These are phyloP conservation scores for Lactarius indigo DNA, from an alignment of 768 basidiomycete genomes.

Conservation along the genomic window DNA sequence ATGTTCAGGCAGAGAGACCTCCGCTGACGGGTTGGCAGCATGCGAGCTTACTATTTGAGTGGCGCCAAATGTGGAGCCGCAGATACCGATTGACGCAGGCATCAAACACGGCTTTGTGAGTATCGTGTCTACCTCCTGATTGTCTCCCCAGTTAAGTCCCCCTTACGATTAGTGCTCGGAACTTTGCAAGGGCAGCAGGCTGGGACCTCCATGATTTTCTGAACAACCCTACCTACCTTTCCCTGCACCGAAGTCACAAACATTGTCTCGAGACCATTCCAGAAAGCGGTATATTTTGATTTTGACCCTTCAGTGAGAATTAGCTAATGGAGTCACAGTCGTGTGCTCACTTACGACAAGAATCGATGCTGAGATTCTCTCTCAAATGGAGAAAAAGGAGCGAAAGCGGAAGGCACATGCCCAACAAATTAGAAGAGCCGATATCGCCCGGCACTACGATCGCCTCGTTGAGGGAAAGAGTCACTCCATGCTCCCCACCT, in stretches of 20 bases:
- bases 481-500: constrained; percentile 39
- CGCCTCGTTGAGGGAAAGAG: constrained; percentile 39
- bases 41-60: neutral
- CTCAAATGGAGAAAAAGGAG: constrained; percentile 28
- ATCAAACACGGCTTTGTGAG: constrained; percentile 14
- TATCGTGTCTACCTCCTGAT: neutral
- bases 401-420: constrained; percentile 32
- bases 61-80: constrained; percentile 3
- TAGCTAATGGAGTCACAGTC: constrained; percentile 30
- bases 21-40: constrained; percentile 3
- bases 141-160: neutral
- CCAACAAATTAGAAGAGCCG: constrained; percentile 32
- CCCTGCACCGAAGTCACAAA: constrained; percentile 8
- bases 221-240: constrained; percentile 3
- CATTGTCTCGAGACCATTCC: constrained; percentile 10
- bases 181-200: constrained; percentile 4
- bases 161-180: neutral
- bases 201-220: constrained; percentile 19
- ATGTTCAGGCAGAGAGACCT: neutral
- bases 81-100: constrained; percentile 1
- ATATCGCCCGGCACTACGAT: constrained; percentile 44
- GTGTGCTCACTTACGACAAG: constrained; percentile 26
- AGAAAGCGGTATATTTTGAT: constrained; percentile 1
- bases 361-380: constrained; percentile 34
- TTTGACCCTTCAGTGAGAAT: neutral